Base-by-base conservation (phyloP, 345 rosid species). In the Tarenaya hassleriana region DNA sequence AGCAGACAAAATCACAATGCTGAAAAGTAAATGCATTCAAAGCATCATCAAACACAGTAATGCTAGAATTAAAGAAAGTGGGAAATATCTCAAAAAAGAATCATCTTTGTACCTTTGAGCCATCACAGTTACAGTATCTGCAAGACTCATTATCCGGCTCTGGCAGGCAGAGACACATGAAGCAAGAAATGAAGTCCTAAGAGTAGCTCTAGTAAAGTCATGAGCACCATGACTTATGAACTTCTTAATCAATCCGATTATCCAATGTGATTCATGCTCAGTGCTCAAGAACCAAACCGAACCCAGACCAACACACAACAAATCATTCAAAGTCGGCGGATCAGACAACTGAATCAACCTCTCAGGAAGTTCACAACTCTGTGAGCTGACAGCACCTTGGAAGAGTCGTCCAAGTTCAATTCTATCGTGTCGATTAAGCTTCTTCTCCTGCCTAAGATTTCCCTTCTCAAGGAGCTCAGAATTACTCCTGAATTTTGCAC, bases 141-240 rank as follows among this genome's bases (percentile, higher is more conserved):
- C 75, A 31, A 84, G 86, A 68, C 89, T 82, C 79, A 81, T 72
- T 1, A 84, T 82, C 52, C 84, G 77, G 62, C 84, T 85, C 62
- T 76, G 96, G 70, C 96, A 91, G 20, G 98, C 92, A 1, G 96
- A 91, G 62, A 87, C 96, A 51, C 96, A 91, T 1, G 98, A 87
- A 49, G 98, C 98, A 52, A 91, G 80, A 80, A 91, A 91, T 0
- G 96, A 91, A 63, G 98, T 84, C 62, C 98, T 77, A 33, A 91
- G 86, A 16, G 89, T 89, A 55, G 98, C 96, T 91, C 98, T 82
- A 16, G 96, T 80, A 61, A 84, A 87, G 72, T 91, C 96, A 68
- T 80, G 78, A 73, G 98, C 96, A 69, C 98, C 98, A 61, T 69
- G 79, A 13, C 79, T 68, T 48, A 91, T 68, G 46, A 87, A 73